Evolutionary conservation across 75 land plant genomes (phyloP).

Genomic region (Pinus taeda): DNA sequence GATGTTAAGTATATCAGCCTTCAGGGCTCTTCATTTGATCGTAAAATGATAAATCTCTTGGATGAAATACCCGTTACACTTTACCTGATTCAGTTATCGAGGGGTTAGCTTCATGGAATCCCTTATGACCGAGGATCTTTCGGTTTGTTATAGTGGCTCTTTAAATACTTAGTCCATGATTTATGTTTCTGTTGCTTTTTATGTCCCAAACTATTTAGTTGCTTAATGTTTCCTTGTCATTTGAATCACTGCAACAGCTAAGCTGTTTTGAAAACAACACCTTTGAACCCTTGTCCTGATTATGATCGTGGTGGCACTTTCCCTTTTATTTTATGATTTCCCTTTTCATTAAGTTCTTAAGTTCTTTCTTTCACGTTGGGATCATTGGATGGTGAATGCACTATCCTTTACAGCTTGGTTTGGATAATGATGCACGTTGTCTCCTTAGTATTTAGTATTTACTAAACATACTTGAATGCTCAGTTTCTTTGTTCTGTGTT

Average conservation of each 20-base stretch:
- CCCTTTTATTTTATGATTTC: not conserved
- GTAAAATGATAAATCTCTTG: not conserved
- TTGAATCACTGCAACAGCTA: not conserved
- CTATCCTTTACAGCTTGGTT: too few species aligned
- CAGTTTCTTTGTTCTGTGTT: too few species aligned
- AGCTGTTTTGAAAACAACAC: not conserved
- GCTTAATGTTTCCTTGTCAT: not conserved
- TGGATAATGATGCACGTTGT: too few species aligned
- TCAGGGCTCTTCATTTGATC: not conserved
- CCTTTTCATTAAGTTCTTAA: not conserved
- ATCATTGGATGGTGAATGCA: not conserved
- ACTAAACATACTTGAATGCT: too few species aligned
- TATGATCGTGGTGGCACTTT: not conserved
- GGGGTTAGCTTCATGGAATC: not conserved
- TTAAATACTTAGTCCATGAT: not conserved
- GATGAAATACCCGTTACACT: not conserved
- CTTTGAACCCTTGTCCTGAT: not conserved
- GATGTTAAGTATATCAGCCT: not conserved
- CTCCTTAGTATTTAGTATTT: too few species aligned
- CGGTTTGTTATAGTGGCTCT: not conserved
- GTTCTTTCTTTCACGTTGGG: not conserved
- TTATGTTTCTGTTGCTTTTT: not conserved
- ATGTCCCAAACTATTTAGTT: not conserved
- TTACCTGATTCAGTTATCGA: not conserved
- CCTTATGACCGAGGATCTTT: not conserved